Percentiles rank a stretch among this genome's conserved stretches.
These are phyloP conservation scores for Lathyrus aphaca DNA, from an alignment of 306 rosid species.

Conservation along the genomic window DNA sequence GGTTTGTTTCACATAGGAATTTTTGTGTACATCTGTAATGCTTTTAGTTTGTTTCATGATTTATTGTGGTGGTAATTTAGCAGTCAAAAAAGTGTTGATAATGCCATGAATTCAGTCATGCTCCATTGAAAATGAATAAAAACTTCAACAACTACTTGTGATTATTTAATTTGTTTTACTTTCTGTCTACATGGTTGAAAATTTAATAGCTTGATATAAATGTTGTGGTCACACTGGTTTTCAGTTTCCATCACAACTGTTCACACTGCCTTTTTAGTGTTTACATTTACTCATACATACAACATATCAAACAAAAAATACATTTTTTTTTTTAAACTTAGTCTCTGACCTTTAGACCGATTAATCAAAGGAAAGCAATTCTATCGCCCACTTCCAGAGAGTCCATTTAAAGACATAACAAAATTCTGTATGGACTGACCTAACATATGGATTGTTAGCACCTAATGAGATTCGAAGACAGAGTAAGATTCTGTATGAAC, in stretches of 20 bases:
- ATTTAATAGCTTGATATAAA: conserved; percentile 34
- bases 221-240: conserved; percentile 43
- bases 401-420: no score
- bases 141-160: conserved; percentile 37
- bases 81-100: conserved; percentile 54
- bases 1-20: no score
- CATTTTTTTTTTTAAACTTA: no score
- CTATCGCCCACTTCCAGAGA: no score
- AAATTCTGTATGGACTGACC: no score
- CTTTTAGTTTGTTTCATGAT: conserved; percentile 45
- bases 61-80: conserved; percentile 69
- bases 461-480: no score
- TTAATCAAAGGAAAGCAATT: no score
- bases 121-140: conserved; percentile 58
- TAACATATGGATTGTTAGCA: no score
- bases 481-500: no score
- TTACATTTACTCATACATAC: neutral
- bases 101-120: conserved; percentile 59
- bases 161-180: conserved; percentile 32
- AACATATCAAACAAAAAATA: neutral
- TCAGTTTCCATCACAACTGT: conserved; percentile 33
- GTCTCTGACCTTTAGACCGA: no score
- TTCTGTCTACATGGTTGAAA: conserved; percentile 32
- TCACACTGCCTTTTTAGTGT: neutral
- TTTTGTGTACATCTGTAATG: conserved; percentile 65